These are phyloP conservation scores for Colletotrichum melonis DNA, from an alignment of 2,329 filamentous ascomycete genomes.

Conservation along the genomic window DNA sequence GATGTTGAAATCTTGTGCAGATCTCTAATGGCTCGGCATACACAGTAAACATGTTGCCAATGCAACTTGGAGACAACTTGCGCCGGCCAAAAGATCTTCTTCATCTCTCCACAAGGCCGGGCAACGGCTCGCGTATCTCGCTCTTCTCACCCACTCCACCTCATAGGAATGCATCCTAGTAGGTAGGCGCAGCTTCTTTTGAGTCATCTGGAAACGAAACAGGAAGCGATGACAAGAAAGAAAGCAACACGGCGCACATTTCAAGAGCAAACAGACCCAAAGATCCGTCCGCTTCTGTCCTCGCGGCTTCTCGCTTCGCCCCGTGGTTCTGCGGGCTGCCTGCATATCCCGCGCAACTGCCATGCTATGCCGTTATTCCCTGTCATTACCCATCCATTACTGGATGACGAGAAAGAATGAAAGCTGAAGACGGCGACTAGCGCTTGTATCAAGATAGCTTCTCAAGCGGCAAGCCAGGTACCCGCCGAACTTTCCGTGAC, in stretches of 20 bases:
- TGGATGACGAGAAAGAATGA: not conserved
- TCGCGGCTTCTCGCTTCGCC: conserved; percentile 7
- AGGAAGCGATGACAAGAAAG: conserved; percentile 8
- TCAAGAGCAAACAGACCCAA: not conserved
- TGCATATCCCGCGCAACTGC: not conserved
- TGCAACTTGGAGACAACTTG: not conserved
- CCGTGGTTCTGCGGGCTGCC: not conserved
- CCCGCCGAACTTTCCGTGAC: not conserved
- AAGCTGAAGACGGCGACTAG: not conserved
- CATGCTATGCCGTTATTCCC: not conserved
- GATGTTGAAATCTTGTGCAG: too few relatives aligned
- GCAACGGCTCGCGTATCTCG: not conserved
- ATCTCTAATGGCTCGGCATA: not conserved
- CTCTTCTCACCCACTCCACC: not conserved
- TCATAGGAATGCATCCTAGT: conserved; percentile 13
- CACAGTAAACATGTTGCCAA: not conserved
- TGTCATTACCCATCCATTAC: not conserved
- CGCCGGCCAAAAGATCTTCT: not conserved
- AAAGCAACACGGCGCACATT: not conserved
- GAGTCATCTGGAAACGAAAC: conserved; percentile 21
- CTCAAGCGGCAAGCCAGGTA: not conserved
- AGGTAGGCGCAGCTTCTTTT: not conserved
- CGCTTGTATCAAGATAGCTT: not conserved
- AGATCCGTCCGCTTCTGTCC: not conserved
- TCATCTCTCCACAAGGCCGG: not conserved